A percentile compares a stretch with the other conserved stretches of the same genome.
phyloP scores from a whole-genome alignment of 139 green algal species.

The Haematococcus lacustris region DNA sequence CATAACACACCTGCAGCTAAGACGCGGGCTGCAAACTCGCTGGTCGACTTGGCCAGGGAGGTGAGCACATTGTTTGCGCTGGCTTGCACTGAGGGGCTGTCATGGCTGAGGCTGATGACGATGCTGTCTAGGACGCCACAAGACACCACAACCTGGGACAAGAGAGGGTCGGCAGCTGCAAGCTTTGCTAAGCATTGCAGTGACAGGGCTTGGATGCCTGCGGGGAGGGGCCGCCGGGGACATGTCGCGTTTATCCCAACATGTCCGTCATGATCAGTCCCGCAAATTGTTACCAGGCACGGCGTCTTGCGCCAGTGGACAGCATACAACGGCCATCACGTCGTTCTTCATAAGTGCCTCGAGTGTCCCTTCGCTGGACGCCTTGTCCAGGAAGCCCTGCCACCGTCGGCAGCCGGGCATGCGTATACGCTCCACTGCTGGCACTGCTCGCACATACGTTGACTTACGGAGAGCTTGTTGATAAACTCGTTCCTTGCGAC shows the following conservation, averaged over 20 bases:
- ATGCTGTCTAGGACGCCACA: constrained; percentile 33
- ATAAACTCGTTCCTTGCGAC: constrained; percentile 30
- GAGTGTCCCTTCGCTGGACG: constrained; percentile 20
- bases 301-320: constrained; percentile 29
- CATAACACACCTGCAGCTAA: constrained; percentile 28
- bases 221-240: no score
- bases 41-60: constrained; percentile 15
- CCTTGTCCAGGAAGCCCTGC: constrained; percentile 27
- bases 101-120: constrained; percentile 25
- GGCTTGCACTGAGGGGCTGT: constrained; percentile 28
- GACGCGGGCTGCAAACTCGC: constrained; percentile 29
- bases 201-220: constrained; percentile 31
- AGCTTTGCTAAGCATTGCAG: constrained; percentile 27
- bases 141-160: constrained; percentile 37
- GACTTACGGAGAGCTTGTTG: constrained; percentile 19
- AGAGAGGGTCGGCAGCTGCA: constrained; percentile 20
- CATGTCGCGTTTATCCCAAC: no score
- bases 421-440: no score
- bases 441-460: no score
- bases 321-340: constrained; percentile 34
- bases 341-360: constrained; percentile 43
- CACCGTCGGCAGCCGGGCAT: not conserved
- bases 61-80: constrained; percentile 20
- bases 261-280: no score
- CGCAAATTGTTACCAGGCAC: constrained; percentile 27